Evolutionary conservation across 23 red algal genomes (phyloP).

Genomic region (Porphyridium purpureum): DNA sequence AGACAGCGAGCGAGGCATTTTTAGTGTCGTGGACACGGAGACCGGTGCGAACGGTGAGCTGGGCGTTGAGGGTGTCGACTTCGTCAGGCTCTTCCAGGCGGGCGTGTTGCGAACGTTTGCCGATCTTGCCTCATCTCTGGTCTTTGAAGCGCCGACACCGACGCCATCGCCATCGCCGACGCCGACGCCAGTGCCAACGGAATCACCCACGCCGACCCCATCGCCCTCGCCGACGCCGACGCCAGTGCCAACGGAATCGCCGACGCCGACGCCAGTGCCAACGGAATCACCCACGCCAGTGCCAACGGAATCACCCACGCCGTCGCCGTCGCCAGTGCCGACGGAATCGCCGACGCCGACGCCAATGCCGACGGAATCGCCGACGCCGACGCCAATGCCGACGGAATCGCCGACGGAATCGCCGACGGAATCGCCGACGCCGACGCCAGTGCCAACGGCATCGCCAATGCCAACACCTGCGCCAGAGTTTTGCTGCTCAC

Average conservation of each 20-base stretch:
- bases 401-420: too few species aligned
- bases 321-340: background rate
- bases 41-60: too few species aligned
- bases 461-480: too few species aligned
- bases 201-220: background rate
- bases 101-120: background rate
- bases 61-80: too few species aligned
- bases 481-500: too few species aligned
- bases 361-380: background rate
- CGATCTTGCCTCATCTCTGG: too few species aligned
- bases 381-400: too few species aligned
- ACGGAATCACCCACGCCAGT: background rate
- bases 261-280: background rate
- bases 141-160: background rate
- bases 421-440: too few species aligned
- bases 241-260: background rate
- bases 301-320: background rate
- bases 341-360: background rate
- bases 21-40: too few species aligned
- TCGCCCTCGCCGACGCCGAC: background rate
- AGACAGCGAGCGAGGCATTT: too few species aligned
- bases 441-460: too few species aligned
- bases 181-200: background rate
- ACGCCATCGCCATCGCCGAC: conserved; percentile 1
- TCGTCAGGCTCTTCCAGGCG: too few species aligned